A percentile compares a stretch with the other conserved stretches of the same genome.
phyloP scores from a whole-genome alignment of 495 filamentous ascomycete species.

The Xylaria venustula region DNA sequence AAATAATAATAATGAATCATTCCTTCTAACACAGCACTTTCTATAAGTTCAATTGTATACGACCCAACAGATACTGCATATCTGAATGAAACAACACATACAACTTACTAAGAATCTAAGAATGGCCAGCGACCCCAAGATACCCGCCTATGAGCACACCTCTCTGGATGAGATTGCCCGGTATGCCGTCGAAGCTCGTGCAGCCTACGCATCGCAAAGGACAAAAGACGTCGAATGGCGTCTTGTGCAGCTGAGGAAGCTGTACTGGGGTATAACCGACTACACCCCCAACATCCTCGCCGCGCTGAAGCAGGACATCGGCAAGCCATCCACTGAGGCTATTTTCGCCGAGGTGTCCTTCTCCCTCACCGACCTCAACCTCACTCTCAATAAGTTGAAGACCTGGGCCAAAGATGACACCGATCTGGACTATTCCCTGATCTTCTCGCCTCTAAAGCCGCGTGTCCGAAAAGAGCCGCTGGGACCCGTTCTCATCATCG shows the following conservation, averaged over 20 bases:
- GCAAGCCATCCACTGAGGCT: slow-evolving; percentile 70
- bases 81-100: too few species aligned
- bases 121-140: slow-evolving; percentile 38
- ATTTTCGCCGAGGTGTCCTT: slow-evolving; percentile 69
- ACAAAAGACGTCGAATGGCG: slow-evolving; percentile 81
- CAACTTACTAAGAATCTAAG: too few species aligned
- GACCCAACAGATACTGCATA: too few species aligned
- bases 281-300: slow-evolving; percentile 65
- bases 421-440: slow-evolving; percentile 60
- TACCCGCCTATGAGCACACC: slow-evolving; percentile 63
- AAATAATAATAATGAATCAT: too few species aligned
- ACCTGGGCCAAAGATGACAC: slow-evolving; percentile 80
- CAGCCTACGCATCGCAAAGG: slow-evolving; percentile 72
- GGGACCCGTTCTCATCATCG: slow-evolving; percentile 81
- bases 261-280: slow-evolving; percentile 89
- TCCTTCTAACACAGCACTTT: too few species aligned
- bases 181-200: slow-evolving; percentile 56
- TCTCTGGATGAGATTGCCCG: slow-evolving; percentile 62
- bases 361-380: slow-evolving; percentile 75
- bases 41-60: too few species aligned
- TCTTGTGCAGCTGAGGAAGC: slow-evolving; percentile 79
- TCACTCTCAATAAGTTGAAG: slow-evolving; percentile 69
- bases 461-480: slow-evolving; percentile 87
- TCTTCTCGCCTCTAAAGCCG: slow-evolving; percentile 65
- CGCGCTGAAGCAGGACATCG: slow-evolving; percentile 71